Percentiles rank a stretch among this genome's conserved stretches.
Evolutionary conservation across 257 asterid species (phyloP).

Genomic region (Lycium barbarum): DNA sequence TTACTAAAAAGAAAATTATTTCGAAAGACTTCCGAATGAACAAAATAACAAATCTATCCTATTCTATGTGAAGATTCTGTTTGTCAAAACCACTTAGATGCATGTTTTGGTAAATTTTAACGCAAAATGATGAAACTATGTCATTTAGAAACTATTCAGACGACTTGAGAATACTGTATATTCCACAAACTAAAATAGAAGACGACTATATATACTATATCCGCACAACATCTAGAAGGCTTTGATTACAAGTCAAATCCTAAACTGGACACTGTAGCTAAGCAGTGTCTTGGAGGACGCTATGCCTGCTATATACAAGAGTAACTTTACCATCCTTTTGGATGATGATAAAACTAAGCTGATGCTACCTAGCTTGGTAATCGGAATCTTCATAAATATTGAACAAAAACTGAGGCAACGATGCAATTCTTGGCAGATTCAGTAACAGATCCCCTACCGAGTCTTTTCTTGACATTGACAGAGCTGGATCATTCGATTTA

Average conservation of each 20-base stretch:
- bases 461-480: conserved; percentile 77
- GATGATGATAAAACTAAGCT: not conserved
- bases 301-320: conserved; percentile 29
- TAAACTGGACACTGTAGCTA: not conserved
- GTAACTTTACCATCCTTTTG: conserved; percentile 1
- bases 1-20: too few species aligned
- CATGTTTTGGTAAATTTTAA: not conserved
- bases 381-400: conserved; percentile 68
- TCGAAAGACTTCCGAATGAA: not conserved
- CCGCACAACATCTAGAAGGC: conserved; percentile 16
- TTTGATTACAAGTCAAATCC: not conserved
- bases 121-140: not conserved
- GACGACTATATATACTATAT: not conserved
- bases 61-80: not conserved
- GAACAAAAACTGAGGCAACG: conserved; percentile 90
- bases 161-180: not conserved
- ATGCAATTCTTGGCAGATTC: conserved; percentile 89
- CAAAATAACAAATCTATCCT: not conserved
- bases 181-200: not conserved
- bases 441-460: conserved; percentile 82
- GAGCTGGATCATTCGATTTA: conserved; percentile 39
- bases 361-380: conserved; percentile 60
- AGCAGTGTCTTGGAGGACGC: not conserved
- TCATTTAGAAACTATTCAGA: not conserved
- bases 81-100: not conserved